These are phyloP conservation scores for Diaporthe sp. DNA, from an alignment of 2,329 filamentous ascomycete species.

Conservation along the genomic window DNA sequence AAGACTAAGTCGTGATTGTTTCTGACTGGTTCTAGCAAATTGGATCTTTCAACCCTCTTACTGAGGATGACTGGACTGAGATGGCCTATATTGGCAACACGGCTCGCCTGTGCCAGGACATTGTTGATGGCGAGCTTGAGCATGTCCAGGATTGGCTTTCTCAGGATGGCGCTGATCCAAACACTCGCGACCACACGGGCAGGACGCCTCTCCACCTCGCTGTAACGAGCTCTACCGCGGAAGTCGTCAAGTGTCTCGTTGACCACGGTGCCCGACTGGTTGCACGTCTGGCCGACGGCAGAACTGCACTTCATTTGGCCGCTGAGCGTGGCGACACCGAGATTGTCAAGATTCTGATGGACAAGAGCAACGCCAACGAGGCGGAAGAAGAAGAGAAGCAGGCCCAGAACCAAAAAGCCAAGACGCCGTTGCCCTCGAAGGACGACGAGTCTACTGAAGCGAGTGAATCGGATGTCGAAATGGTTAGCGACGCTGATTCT, in stretches of 20 bases:
- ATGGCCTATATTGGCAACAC: slow-evolving; percentile 92
- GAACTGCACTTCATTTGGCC: slow-evolving; percentile 86
- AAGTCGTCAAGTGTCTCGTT: slow-evolving; percentile 79
- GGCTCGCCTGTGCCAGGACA: slow-evolving; percentile 81
- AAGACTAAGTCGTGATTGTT: not conserved
- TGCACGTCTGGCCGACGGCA: slow-evolving; percentile 81
- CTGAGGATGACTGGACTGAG: slow-evolving; percentile 87
- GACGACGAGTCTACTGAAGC: slow-evolving; percentile 51
- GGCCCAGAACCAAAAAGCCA: slow-evolving; percentile 58
- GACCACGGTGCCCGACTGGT: slow-evolving; percentile 80
- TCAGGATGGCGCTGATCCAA: slow-evolving; percentile 77
- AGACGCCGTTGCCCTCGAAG: slow-evolving; percentile 42
- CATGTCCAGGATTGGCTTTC: slow-evolving; percentile 76
- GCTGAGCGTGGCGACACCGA: slow-evolving; percentile 76
- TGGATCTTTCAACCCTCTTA: slow-evolving; percentile 82
- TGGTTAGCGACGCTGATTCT: slow-evolving; percentile 57
- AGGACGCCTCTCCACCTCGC: slow-evolving; percentile 85
- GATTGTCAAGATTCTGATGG: slow-evolving; percentile 79
- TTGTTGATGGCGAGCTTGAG: slow-evolving; percentile 79
- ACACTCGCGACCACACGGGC: slow-evolving; percentile 82
- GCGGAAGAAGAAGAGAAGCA: slow-evolving; percentile 72
- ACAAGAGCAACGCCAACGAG: slow-evolving; percentile 81
- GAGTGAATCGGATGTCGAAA: slow-evolving; percentile 57
- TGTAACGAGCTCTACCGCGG: slow-evolving; percentile 74
- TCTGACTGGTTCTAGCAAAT: slow-evolving; percentile 55